Conservation (phyloP, 106 monocot genomes). For the Phalaenopsis aphrodite region DNA sequence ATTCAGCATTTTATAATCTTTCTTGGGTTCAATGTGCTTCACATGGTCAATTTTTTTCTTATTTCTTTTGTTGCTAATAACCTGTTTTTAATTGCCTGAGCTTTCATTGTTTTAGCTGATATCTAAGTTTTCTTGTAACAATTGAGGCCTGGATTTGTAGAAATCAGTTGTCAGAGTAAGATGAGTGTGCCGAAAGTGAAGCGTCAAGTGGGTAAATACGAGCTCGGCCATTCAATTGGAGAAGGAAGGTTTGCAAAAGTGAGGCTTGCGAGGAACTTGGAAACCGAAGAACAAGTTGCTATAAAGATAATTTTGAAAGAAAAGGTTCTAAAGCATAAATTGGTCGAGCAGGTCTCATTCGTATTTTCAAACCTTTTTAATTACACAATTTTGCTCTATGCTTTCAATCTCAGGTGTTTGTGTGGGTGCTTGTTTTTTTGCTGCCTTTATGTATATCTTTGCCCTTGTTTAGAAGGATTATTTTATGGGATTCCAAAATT, state of each 20-base stretch:
- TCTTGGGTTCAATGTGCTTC: neutral
- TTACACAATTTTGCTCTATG: neutral
- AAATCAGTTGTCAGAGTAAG: neutral
- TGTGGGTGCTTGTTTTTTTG: neutral
- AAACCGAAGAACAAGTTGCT: conserved; percentile 70
- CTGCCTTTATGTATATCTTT: neutral
- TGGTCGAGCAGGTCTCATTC: conserved; percentile 74
- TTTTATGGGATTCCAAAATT: neutral
- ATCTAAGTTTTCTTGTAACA: neutral
- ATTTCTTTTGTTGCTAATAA: neutral
- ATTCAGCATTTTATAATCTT: neutral
- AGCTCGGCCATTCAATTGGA: conserved; percentile 84
- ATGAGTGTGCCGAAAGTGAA: conserved; percentile 32
- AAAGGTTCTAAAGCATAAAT: conserved; percentile 87
- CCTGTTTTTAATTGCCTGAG: neutral
- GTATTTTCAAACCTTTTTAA: neutral
- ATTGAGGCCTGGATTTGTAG: neutral
- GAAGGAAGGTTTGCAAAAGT: conserved; percentile 93
- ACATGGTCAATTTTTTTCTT: neutral
- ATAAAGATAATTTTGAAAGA: conserved; percentile 86
- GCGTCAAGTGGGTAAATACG: conserved; percentile 75
- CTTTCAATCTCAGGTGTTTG: neutral
- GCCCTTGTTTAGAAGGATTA: neutral
- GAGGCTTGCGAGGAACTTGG: conserved; percentile 69
- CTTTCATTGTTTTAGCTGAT: neutral